Evolutionary conservation across 768 basidiomycete genomes (phyloP).

Genomic region (Grammothele lineata): DNA sequence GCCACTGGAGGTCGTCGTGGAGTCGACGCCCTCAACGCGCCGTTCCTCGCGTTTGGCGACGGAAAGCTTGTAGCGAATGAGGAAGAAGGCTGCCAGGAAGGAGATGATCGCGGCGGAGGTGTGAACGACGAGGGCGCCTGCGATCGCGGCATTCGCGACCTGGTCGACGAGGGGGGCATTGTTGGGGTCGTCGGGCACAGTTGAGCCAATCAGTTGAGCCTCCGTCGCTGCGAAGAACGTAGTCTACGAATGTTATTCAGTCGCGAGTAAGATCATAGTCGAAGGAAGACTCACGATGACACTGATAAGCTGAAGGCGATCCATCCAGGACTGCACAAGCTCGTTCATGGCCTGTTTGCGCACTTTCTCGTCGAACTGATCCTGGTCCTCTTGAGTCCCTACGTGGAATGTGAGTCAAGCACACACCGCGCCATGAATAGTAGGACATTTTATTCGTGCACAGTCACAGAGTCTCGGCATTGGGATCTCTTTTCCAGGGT

Average conservation of each 20-base stretch:
- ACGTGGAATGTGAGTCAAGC: not conserved
- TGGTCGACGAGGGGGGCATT: not conserved
- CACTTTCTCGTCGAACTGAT: conserved; percentile 42
- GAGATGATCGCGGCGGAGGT: conserved; percentile 45
- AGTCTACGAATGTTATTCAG: conserved; percentile 32
- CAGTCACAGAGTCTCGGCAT: too few species aligned
- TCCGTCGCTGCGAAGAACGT: conserved; percentile 61
- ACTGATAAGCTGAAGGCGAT: conserved; percentile 55
- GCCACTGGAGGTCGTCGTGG: conserved; percentile 6
- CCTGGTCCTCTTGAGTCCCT: conserved; percentile 49
- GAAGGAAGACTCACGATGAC: conserved; percentile 42
- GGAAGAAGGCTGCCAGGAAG: conserved; percentile 52
- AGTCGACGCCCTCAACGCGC: conserved; percentile 30
- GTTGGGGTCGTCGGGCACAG: conserved; percentile 27
- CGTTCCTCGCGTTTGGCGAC: conserved; percentile 46
- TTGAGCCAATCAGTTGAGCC: conserved; percentile 46
- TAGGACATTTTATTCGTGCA: too few species aligned
- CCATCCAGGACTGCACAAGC: conserved; percentile 59
- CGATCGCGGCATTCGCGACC: conserved; percentile 41
- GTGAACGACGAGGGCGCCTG: conserved; percentile 50
- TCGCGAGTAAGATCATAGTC: not conserved
- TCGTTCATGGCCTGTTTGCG: conserved; percentile 43
- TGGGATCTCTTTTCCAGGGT: too few species aligned
- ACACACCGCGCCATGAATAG: too few species aligned
- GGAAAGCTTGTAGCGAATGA: conserved; percentile 49